Conservation (phyloP, 2,329 filamentous ascomycete genomes). For the Bisporella sp. region DNA sequence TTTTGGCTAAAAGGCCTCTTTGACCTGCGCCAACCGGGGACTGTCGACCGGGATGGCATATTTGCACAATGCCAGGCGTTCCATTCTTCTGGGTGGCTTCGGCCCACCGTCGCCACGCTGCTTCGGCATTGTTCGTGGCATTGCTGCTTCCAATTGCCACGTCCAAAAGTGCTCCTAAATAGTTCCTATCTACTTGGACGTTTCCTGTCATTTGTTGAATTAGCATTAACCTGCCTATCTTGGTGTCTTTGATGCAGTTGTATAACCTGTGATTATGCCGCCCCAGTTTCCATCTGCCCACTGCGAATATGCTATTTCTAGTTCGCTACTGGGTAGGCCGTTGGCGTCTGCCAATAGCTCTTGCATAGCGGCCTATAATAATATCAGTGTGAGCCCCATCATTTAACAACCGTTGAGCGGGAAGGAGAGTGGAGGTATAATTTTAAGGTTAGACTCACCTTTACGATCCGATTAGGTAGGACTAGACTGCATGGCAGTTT, state of each 20-base stretch:
- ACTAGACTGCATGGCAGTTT: no score
- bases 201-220: slow-evolving; percentile 29
- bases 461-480: no score
- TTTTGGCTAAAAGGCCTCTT: slow-evolving; percentile 30
- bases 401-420: no score
- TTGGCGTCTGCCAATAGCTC: no score
- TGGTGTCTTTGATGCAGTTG: no score
- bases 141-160: slow-evolving; percentile 23
- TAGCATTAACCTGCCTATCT: neutral
- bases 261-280: neutral
- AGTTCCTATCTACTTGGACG: slow-evolving; percentile 34
- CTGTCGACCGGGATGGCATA: slow-evolving; percentile 41
- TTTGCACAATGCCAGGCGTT: slow-evolving; percentile 35
- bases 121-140: slow-evolving; percentile 14
- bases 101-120: slow-evolving; percentile 33
- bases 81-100: slow-evolving; percentile 23
- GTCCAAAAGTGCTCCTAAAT: slow-evolving; percentile 32
- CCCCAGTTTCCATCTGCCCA: neutral
- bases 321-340: no score
- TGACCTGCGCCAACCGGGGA: slow-evolving; percentile 32
- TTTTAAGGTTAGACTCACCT: no score
- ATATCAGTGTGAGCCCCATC: no score
- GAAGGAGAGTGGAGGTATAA: no score
- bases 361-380: no score
- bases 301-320: slow-evolving; percentile 8